Conservation (phyloP, 306 rosid genomes). For the Citrullus mucosospermus region DNA sequence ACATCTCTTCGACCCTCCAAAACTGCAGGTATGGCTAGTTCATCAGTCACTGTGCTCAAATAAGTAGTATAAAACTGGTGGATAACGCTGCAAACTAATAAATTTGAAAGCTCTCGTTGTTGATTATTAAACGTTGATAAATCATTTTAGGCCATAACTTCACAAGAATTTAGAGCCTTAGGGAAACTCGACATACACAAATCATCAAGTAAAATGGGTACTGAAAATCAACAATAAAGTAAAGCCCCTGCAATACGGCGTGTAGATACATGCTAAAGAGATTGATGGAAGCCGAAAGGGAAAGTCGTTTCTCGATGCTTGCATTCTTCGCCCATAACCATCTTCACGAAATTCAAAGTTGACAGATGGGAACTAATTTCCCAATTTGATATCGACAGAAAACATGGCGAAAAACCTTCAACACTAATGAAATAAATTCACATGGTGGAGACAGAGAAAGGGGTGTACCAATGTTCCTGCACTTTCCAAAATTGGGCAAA, state of each 20-base stretch:
- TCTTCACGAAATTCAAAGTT: not conserved
- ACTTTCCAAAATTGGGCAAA: constrained; percentile 76
- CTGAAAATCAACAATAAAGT: not conserved
- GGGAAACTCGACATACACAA: not conserved
- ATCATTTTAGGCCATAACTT: not conserved
- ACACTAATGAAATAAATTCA: not conserved
- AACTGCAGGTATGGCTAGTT: constrained; percentile 26
- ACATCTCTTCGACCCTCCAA: constrained; percentile 75
- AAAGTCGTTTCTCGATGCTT: not conserved
- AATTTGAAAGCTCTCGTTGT: not conserved
- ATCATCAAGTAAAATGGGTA: not conserved
- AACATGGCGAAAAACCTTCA: not conserved
- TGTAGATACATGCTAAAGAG: not conserved
- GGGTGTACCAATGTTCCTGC: constrained; percentile 66
- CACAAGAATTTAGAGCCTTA: not conserved
- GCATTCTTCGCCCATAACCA: not conserved
- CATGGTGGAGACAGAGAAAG: not conserved
- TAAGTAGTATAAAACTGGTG: not conserved
- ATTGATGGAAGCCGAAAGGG: not conserved
- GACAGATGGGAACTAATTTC: not conserved
- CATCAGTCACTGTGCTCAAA: not conserved
- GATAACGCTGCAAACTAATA: not conserved
- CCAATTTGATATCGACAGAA: not conserved
- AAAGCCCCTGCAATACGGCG: not conserved
- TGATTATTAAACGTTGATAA: not conserved